These are phyloP conservation scores for Ajuga chamaepitys DNA, from an alignment of 257 asterid species.

Conservation along the genomic window DNA sequence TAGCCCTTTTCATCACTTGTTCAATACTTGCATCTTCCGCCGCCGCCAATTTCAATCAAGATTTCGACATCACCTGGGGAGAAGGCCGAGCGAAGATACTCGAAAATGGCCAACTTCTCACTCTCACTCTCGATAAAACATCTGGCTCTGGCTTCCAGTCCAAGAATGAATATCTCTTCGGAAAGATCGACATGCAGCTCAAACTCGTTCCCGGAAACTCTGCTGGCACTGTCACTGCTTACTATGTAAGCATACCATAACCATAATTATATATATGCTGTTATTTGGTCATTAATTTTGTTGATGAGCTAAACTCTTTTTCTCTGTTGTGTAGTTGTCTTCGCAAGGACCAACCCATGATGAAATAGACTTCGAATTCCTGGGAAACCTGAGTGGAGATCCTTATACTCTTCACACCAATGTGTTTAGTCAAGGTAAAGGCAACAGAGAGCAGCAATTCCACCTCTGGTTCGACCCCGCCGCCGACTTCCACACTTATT, in stretches of 20 bases:
- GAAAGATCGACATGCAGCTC: conserved; percentile 33
- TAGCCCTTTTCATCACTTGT: neutral
- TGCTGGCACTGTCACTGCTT: conserved; percentile 44
- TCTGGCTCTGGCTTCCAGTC: conserved; percentile 41
- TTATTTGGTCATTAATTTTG: neutral
- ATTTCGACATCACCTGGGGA: conserved; percentile 37
- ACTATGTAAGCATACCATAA: conserved; percentile 15
- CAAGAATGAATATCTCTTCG: conserved; percentile 31
- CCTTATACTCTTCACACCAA: conserved; percentile 42
- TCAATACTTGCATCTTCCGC: neutral
- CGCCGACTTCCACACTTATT: conserved; percentile 39
- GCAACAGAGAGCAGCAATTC: conserved; percentile 42
- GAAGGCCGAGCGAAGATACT: conserved; percentile 28
- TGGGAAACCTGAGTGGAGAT: conserved; percentile 39
- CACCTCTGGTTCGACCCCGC: conserved; percentile 48
- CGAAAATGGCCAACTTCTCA: conserved; percentile 27
- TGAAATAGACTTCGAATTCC: conserved; percentile 45
- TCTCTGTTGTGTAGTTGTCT: conserved; percentile 23
- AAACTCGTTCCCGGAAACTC: conserved; percentile 42
- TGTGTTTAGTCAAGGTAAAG: conserved; percentile 38
- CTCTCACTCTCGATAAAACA: conserved; percentile 27
- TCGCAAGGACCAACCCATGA: conserved; percentile 39
- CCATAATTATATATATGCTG: too few species aligned
- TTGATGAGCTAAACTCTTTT: neutral
- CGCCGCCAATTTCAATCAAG: conserved; percentile 15